Evolutionary conservation across 352 stramenopile genomes (phyloP), one percentile per base, ranked within the genome.

Genomic region (Pilasporangium apinafurcum): DNA sequence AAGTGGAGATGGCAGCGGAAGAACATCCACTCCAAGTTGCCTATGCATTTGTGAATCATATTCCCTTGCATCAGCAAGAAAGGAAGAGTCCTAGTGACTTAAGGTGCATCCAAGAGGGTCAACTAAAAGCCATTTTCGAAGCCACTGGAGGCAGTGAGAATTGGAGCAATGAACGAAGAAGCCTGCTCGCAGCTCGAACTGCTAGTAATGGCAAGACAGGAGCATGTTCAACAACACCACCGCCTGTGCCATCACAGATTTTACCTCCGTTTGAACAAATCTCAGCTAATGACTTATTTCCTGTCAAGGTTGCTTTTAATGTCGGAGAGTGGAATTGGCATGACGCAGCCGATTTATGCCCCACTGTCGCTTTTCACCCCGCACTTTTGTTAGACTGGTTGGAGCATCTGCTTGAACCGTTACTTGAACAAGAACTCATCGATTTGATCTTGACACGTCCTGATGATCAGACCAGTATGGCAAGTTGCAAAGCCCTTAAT

Each of bases 311-410:
- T 1, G 65, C 65, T 31, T 83, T 90, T 37, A 90, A 92, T n/a
- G 56, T 73, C 5, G 80, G 77, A 7, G 74, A 87, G 28, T 75
- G 63, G 51, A 85, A 83, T 26, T 90, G 80, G 72, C 37, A 44
- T 16, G 50, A 73, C 8, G 72, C 65, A 3, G 49, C 59, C 12
- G 48, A 47, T 2, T 21, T 63, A 29, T 74, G 68, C 35, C 14
- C 39, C 3, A 33, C 16, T 16, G 48, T 34, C 5, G 42, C 47
- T 0, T 60, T 62, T 37, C 53, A 65, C 26, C 51, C 66, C 5
- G 59, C 70, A n/a, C 56, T 92, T 17, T 47, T 92, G 21, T 59
- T 92, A 4, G 78, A 89, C 33, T 92, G 81, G 81, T 60, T 92
- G 5, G 81, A 92, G 36, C 75, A 92, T 34, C 62, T 92, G 22